These are phyloP conservation scores for Candida tetrigidarum DNA, from an alignment of 1,139 yeast genomes.

Conservation along the genomic window DNA sequence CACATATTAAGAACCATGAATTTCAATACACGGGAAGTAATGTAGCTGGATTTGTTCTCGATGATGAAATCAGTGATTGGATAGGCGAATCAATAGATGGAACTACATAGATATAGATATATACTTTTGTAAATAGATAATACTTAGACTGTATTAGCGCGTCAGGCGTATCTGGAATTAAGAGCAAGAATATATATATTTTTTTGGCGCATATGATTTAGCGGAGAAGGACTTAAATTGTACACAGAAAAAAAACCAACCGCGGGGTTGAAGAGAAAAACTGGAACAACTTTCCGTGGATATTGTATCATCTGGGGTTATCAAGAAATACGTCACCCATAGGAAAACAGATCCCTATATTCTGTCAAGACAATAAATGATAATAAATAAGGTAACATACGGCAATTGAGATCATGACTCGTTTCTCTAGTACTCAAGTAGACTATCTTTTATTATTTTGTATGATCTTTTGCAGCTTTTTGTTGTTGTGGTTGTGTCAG, in stretches of 20 bases:
- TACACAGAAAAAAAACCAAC: not conserved
- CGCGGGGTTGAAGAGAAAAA: not conserved
- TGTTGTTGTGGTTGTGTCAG: not conserved
- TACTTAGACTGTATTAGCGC: too few species aligned
- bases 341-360: too few species aligned
- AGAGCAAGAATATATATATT: too few species aligned
- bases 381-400: not conserved
- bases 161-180: too few species aligned
- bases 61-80: conserved; percentile 52
- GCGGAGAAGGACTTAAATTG: not conserved
- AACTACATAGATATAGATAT: conserved; percentile 38
- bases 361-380: not conserved
- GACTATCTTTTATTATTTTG: too few species aligned
- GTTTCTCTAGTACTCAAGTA: too few species aligned
- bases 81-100: conserved; percentile 53
- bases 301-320: conserved; percentile 7
- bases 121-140: too few species aligned
- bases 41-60: conserved; percentile 48
- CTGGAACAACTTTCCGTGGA: conserved; percentile 5
- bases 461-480: not conserved
- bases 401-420: not conserved
- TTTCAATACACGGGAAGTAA: conserved; percentile 46
- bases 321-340: too few species aligned
- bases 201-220: conserved; percentile 4
- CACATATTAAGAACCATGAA: conserved; percentile 24